Evolutionary conservation across 352 stramenopile species (phyloP).

Genomic region (Phytopythium vexans): DNA sequence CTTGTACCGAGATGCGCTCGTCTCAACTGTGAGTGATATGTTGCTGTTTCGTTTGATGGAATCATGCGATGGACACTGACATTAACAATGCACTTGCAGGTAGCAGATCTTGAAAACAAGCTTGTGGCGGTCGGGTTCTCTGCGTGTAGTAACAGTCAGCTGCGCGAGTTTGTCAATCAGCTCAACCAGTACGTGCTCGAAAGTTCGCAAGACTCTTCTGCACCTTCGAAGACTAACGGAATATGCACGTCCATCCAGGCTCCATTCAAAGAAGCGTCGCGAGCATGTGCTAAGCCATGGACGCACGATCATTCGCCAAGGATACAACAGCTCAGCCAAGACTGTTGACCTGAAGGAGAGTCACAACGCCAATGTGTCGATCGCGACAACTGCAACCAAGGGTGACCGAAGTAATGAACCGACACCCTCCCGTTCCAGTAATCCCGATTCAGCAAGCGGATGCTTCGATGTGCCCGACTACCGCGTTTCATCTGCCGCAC

Average conservation of each 20-base stretch:
- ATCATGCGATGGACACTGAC: neutral
- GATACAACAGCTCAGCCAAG: constrained; percentile 67
- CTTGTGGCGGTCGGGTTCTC: constrained; percentile 46
- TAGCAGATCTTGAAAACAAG: constrained; percentile 45
- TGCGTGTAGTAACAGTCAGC: constrained; percentile 46
- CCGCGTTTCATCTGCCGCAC: constrained; percentile 45
- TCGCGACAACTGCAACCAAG: constrained; percentile 5
- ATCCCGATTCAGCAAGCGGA: constrained; percentile 34
- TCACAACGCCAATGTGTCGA: constrained; percentile 46
- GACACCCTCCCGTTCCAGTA: no score
- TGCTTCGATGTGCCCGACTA: constrained; percentile 70
- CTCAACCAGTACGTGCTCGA: constrained; percentile 51
- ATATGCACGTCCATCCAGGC: constrained; percentile 14
- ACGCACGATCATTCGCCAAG: constrained; percentile 48
- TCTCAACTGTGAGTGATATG: constrained; percentile 25
- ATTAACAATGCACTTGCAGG: constrained; percentile 14
- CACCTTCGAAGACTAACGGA: neutral
- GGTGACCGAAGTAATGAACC: constrained; percentile 5
- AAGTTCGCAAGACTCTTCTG: neutral
- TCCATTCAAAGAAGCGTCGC: constrained; percentile 69
- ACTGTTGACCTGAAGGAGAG: constrained; percentile 44
- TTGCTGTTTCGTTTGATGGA: neutral
- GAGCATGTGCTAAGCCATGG: constrained; percentile 52
- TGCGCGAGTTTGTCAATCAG: constrained; percentile 54
- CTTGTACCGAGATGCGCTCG: constrained; percentile 41